Evolutionary conservation across 495 filamentous ascomycete genomes (phyloP), one percentile per base, ranked within the genome.

Genomic region (Neurospora sp.): DNA sequence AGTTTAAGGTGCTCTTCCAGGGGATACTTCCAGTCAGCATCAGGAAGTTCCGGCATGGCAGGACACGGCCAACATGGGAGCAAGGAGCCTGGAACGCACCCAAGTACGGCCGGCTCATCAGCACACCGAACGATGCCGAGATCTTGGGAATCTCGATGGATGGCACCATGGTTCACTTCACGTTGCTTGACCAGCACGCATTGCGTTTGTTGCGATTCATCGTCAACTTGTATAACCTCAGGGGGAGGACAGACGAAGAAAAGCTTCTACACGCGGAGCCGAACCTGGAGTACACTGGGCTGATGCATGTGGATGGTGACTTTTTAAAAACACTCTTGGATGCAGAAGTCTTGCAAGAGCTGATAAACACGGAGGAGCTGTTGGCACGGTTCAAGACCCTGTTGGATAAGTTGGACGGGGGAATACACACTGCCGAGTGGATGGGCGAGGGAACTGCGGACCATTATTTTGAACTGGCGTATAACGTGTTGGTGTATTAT

Each of bases 291-390:
- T 75, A 74, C 23, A 76, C 73, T 6, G 83, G 79, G 48, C 74
- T 78, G 54, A 89, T 87, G 85, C 90, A 92, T 37, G 82, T 94
- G 9, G 87, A 94, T 75, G 91, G 92, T 0, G 90, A 92, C 74
- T 84, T 92, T 20, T 79, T 94, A 48, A 79, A 78, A 70, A 83
- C 86, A 27, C 84, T 82, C 74, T 77, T 93, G 5, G 80, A 89
- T n/a, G 78, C 79, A 72, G 80, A 80, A 66, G 83, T 81, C 0
- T 74, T 89, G 4, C 83, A 86, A 62, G 76, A 81, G 69, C 75
- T 92, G 39, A 75, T 87, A 9, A 69, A 72, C 12, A 72, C 73
- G 27, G 75, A 77, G 16, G 62, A 75, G 27, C 71, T 80, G 16
- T 70, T 78, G 14, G 42, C 14, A 20, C 80, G 82, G 18, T 79